Conservation (phyloP, 345 rosid species). For the Erodium maritimum region DNA sequence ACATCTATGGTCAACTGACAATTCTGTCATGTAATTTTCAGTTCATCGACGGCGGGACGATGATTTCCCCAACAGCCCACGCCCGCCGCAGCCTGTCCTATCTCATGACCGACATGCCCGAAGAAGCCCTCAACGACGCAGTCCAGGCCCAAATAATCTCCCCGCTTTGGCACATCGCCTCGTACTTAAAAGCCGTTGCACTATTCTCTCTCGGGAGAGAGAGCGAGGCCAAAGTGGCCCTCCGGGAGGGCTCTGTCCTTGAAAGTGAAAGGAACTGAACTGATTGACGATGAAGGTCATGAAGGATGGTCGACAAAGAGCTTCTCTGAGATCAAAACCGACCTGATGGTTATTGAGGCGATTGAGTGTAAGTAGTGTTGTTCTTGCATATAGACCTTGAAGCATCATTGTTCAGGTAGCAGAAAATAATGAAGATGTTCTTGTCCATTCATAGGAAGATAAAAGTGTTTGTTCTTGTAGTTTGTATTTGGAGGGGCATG, state of each 20-base stretch:
- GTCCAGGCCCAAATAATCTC: slow-evolving; percentile 59
- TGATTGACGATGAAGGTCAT: slow-evolving; percentile 6
- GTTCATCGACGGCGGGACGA: slow-evolving; percentile 63
- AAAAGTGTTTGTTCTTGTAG: background rate
- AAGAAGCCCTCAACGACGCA: slow-evolving; percentile 69
- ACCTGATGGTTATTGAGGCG: no score
- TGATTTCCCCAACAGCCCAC: slow-evolving; percentile 61
- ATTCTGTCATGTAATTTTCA: slow-evolving; percentile 18
- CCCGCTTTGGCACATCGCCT: slow-evolving; percentile 70
- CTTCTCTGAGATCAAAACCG: no score
- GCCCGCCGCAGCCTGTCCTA: slow-evolving; percentile 70
- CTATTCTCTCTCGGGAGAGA: slow-evolving; percentile 54
- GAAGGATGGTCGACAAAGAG: no score
- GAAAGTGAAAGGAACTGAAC: slow-evolving; percentile 38
- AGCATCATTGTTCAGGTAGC: no score
- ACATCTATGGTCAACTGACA: slow-evolving; percentile 4
- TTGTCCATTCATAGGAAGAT: no score
- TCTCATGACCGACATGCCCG: slow-evolving; percentile 58
- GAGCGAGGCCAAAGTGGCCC: slow-evolving; percentile 56
- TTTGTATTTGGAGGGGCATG: background rate
- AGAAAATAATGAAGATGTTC: background rate
- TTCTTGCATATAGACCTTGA: no score
- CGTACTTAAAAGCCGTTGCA: slow-evolving; percentile 63
- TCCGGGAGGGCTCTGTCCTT: slow-evolving; percentile 53
- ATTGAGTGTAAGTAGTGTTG: no score